Evolutionary conservation across 139 green algal genomes (phyloP).

Genomic region (Penium margaritaceum): DNA sequence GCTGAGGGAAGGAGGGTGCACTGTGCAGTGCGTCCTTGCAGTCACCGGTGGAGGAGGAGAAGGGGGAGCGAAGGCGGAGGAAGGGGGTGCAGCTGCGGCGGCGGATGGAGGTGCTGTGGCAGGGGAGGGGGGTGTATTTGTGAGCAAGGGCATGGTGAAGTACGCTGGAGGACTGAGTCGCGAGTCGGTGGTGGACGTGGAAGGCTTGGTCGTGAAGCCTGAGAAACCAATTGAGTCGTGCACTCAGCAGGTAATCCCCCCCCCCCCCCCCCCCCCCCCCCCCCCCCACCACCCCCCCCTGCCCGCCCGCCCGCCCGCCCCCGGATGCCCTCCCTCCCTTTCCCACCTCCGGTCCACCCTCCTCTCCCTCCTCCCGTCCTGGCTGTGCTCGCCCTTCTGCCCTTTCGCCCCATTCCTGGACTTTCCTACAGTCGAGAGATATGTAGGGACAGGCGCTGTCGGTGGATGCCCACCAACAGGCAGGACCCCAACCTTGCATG

Average conservation of each 20-base stretch:
- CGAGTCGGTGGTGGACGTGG: conserved; percentile 92
- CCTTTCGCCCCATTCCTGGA: too few species aligned
- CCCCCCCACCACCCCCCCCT: too few species aligned
- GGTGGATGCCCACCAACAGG: too few species aligned
- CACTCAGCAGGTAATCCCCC: conserved; percentile 67
- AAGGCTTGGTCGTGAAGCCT: conserved; percentile 59
- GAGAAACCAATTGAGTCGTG: conserved; percentile 66
- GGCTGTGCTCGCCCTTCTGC: too few species aligned
- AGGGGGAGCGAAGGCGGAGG: too few species aligned
- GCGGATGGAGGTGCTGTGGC: too few species aligned
- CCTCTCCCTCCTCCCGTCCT: too few species aligned
- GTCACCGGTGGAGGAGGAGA: too few species aligned
- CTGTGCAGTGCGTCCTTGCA: conserved; percentile 79
- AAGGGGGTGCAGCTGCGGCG: too few species aligned
- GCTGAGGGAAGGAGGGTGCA: conserved; percentile 73
- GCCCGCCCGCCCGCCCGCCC: not conserved
- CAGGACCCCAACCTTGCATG: conserved; percentile 74
- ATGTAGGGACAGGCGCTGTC: too few species aligned
- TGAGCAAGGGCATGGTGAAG: conserved; percentile 94
- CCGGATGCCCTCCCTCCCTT: conserved; percentile 45
- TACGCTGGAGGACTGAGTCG: conserved; percentile 76
- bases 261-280: too few species aligned
- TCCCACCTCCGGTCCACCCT: too few species aligned
- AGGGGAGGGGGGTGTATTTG: conserved; percentile 41
- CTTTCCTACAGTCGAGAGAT: not conserved